These are phyloP conservation scores for Lasiodiplodia gonubiensis DNA, from an alignment of 2,329 filamentous ascomycete genomes.

Conservation along the genomic window DNA sequence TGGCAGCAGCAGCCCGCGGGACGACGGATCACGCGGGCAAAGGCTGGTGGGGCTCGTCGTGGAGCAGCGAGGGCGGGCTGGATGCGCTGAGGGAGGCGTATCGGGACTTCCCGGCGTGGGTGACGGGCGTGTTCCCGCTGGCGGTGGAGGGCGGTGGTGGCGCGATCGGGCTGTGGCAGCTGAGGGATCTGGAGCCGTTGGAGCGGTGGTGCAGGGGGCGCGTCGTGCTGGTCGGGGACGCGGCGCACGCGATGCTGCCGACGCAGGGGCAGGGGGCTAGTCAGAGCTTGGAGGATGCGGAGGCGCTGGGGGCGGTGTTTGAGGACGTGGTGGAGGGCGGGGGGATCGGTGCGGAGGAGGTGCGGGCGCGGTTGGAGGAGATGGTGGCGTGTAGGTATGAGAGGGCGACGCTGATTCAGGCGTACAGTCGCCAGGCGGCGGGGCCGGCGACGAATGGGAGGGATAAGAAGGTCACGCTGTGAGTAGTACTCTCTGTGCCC, in stretches of 20 bases:
- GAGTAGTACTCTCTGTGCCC: slow-evolving; percentile 30
- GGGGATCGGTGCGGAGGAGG: slow-evolving; percentile 25
- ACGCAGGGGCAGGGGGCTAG: slow-evolving; percentile 61
- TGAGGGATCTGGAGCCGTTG: slow-evolving; percentile 53
- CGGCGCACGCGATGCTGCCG: slow-evolving; percentile 62
- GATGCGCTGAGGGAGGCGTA: slow-evolving; percentile 49
- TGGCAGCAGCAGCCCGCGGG: no score
- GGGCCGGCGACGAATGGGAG: slow-evolving; percentile 45
- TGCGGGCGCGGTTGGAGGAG: slow-evolving; percentile 14
- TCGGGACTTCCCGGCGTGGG: slow-evolving; percentile 51
- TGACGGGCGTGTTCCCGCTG: slow-evolving; percentile 41
- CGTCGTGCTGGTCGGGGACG: slow-evolving; percentile 62
- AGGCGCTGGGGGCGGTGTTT: slow-evolving; percentile 45
- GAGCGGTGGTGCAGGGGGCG: slow-evolving; percentile 53
- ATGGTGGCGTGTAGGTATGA: slow-evolving; percentile 35
- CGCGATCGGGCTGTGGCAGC: slow-evolving; percentile 52
- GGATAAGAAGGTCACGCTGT: slow-evolving; percentile 28
- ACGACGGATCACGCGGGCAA: no score
- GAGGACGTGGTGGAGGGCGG: slow-evolving; percentile 15
- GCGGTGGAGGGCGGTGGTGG: no score
- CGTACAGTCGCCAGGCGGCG: slow-evolving; percentile 52
- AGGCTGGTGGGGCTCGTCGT: no score
- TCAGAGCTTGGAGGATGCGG: slow-evolving; percentile 62
- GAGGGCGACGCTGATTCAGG: slow-evolving; percentile 50
- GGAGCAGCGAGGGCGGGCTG: slow-evolving; percentile 47